Base-by-base conservation (phyloP, 352 stramenopile species). In the Phytophthora capsici region DNA sequence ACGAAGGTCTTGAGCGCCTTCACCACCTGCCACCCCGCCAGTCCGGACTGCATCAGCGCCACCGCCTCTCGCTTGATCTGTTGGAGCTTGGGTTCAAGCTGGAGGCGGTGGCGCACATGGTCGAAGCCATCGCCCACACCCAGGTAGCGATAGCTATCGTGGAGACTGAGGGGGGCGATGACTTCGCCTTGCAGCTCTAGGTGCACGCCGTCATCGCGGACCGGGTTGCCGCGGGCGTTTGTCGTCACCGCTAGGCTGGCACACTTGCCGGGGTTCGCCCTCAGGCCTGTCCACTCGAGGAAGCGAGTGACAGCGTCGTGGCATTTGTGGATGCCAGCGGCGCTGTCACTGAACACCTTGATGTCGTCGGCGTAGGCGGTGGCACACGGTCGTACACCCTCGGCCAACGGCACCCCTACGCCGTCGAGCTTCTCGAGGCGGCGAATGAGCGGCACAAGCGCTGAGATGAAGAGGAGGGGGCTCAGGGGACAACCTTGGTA, bases 71-170 rank as follows among this genome's bases (percentile, higher is more conserved):
- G 16, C 19, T 57, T 50, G n/a, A 66, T 43, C 49, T 66, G 23
- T 6, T 38, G 14, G 4, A 66, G 28, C 41, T 43, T 50, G 38
- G 58, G 25, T 4, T 28, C 25, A 28, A 28, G 25, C 25, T 28
- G 25, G 25, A 28, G 25, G 2, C 25, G 25, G 46, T 48, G 45
- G 6, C 19, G 25, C 7, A 50, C 48, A 36, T 66, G 58, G 43
- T 66, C 41, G 23, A 56, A 59, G n/a, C 57, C 57, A 41, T 66
- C 57, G 9, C 57, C 49, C 46, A 66, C 49, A 6, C 48, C 58
- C 25, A 59, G 37, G 34, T 40, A 40, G 4, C 12, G 7, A 17
- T 60, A 60, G 17, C 52, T 51, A 4, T 60, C 52, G 1, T 30
- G 8, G 30, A 46, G 26, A n/a, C n/a, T 1, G 8, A n/a, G 17